A percentile compares a stretch with the other conserved stretches of the same genome.
Evolutionary conservation across 1,284 basidiomycete species (phyloP).

Genomic region (Sanguinoderma infundibulare): DNA sequence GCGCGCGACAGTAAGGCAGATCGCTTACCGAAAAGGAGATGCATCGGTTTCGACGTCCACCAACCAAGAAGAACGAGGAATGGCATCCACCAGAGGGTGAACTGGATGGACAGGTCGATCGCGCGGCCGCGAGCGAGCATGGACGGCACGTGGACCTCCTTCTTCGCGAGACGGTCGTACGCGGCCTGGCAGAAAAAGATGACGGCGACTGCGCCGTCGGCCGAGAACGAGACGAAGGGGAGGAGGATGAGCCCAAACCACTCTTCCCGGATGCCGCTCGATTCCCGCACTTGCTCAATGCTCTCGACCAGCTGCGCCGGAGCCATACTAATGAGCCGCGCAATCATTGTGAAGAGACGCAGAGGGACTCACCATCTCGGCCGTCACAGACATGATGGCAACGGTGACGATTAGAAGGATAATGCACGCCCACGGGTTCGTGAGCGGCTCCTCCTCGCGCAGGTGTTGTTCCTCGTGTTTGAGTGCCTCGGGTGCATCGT

Average conservation of each 20-base stretch:
- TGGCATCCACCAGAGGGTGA: slow-evolving; percentile 46
- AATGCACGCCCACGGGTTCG: slow-evolving; percentile 65
- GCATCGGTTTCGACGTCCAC: slow-evolving; percentile 40
- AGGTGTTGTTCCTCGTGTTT: slow-evolving; percentile 48
- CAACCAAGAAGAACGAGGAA: slow-evolving; percentile 42
- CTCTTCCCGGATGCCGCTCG: slow-evolving; percentile 51
- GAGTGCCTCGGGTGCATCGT: slow-evolving; percentile 48
- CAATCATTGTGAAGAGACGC: not conserved
- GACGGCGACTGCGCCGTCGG: slow-evolving; percentile 61
- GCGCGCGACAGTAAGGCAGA: not conserved
- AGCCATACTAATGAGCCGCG: not conserved
- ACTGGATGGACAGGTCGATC: slow-evolving; percentile 47
- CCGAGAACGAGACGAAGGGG: slow-evolving; percentile 71
- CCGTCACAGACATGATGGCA: slow-evolving; percentile 65
- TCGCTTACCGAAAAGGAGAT: slow-evolving; percentile 43
- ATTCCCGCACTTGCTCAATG: slow-evolving; percentile 55
- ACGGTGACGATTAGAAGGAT: slow-evolving; percentile 55
- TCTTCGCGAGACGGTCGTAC: not conserved
- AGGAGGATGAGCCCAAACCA: slow-evolving; percentile 75
- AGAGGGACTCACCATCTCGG: slow-evolving; percentile 59
- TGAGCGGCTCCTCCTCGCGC: slow-evolving; percentile 50
- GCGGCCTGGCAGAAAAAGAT: slow-evolving; percentile 49
- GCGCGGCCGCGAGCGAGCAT: slow-evolving; percentile 42
- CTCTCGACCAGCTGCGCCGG: slow-evolving; percentile 59
- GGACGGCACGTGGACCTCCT: slow-evolving; percentile 31